Evolutionary conservation across 2,329 filamentous ascomycete species (phyloP).

Genomic region (Botrytis tulipae): DNA sequence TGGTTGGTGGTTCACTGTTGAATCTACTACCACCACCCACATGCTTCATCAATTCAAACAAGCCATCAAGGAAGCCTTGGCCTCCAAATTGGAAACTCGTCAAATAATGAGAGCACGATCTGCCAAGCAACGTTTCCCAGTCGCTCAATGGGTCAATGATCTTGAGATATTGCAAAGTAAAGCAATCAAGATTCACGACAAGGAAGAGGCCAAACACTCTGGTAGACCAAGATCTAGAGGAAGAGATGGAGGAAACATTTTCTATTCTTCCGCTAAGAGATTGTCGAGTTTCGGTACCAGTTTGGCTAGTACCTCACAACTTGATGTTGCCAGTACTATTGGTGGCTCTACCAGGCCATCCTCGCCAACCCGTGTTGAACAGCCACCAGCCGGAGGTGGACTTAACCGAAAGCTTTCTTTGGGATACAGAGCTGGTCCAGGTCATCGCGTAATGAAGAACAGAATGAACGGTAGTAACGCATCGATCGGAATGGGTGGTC

Average conservation of each 20-base stretch:
- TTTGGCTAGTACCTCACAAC: conserved; percentile 18
- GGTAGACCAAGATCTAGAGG: conserved; percentile 22
- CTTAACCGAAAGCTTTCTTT: conserved; percentile 18
- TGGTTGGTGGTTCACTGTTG: conserved; percentile 69
- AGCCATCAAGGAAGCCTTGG: conserved; percentile 60
- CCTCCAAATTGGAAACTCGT: conserved; percentile 53
- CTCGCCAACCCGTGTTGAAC: conserved; percentile 5
- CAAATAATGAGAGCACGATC: conserved; percentile 64
- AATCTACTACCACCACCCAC: conserved; percentile 62
- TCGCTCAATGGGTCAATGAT: conserved; percentile 65
- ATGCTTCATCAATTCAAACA: conserved; percentile 63
- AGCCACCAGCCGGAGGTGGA: conserved; percentile 16
- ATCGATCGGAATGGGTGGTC: not conserved
- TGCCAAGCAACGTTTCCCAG: conserved; percentile 64
- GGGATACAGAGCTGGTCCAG: conserved; percentile 20
- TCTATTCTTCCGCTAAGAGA: conserved; percentile 13
- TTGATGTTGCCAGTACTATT: conserved; percentile 19
- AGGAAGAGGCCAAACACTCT: conserved; percentile 16
- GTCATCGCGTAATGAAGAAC: conserved; percentile 18
- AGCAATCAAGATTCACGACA: conserved; percentile 47
- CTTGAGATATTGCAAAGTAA: conserved; percentile 60
- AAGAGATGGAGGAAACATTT: conserved; percentile 2
- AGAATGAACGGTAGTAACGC: not conserved
- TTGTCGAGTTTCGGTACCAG: conserved; percentile 16
- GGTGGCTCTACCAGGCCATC: conserved; percentile 12